These are phyloP conservation scores for Panicum hallii DNA, from an alignment of 202 grass and related monocot species.

Conservation along the genomic window DNA sequence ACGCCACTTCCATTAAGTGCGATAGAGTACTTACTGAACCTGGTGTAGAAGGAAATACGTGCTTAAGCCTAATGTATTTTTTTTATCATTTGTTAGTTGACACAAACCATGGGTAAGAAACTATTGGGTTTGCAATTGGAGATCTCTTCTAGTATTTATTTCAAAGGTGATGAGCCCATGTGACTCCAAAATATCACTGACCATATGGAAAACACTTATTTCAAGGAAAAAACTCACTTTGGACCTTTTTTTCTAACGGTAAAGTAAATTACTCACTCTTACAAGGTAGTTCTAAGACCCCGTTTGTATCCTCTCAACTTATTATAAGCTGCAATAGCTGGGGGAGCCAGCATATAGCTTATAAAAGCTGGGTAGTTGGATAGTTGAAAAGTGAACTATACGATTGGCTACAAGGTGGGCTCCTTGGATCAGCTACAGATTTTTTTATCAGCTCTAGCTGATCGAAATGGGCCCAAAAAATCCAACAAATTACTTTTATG, in stretches of 20 bases:
- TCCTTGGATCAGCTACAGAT: not conserved
- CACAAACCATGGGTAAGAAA: slow-evolving; percentile 6
- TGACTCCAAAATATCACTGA: not conserved
- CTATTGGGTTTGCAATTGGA: not conserved
- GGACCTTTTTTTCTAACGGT: not conserved
- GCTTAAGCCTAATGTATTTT: not conserved
- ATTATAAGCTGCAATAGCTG: not conserved
- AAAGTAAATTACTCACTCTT: not conserved
- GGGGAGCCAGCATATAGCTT: no score
- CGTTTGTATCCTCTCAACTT: not conserved
- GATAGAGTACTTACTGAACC: not conserved
- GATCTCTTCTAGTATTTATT: slow-evolving; percentile 15
- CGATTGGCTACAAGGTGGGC: not conserved
- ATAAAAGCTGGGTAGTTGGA: not conserved
- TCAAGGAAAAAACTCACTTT: not conserved
- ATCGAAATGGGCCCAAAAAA: not conserved
- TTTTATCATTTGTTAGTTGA: slow-evolving; percentile 16
- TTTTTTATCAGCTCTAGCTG: not conserved
- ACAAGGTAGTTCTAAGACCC: not conserved
- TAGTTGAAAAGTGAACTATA: not conserved
- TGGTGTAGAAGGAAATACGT: not conserved
- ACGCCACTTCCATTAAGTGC: not conserved
- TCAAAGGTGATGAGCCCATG: slow-evolving; percentile 4
- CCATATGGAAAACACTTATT: not conserved
- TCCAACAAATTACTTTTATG: not conserved